Conservation (phyloP, 225 moss, liverwort and hornwort species). For the Pleurozium schreberi region DNA sequence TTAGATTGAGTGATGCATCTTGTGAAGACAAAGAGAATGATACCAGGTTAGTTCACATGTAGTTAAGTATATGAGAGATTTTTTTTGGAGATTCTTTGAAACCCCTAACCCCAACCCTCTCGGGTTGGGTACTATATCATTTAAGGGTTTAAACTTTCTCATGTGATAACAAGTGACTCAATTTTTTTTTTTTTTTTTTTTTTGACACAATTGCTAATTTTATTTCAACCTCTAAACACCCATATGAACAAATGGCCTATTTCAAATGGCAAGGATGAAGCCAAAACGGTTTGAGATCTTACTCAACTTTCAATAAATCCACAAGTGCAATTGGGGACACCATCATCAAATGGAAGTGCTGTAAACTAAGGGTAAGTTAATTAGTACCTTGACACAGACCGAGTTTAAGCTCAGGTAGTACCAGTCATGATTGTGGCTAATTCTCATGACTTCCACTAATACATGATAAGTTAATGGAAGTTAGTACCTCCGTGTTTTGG, state of each 20-base stretch:
- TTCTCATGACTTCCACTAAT: background rate
- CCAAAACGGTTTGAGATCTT: background rate
- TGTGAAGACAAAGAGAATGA: background rate
- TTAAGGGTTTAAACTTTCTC: background rate
- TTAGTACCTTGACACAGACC: background rate
- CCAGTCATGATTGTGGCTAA: background rate
- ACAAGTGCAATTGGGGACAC: background rate
- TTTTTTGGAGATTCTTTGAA: background rate
- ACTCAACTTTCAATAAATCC: background rate
- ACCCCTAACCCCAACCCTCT: accelerated
- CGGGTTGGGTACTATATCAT: no score
- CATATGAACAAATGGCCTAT: no score
- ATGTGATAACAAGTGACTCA: background rate
- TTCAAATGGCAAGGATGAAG: background rate
- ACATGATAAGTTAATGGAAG: background rate
- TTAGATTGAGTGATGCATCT: accelerated
- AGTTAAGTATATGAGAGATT: accelerated
- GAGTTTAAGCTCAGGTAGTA: background rate
- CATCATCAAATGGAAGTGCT: background rate
- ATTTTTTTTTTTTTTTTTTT: background rate
- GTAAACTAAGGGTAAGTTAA: background rate
- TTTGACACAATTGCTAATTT: background rate
- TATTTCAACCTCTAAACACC: no score
- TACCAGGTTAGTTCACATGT: background rate
- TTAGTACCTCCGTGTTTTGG: background rate